Conservation (phyloP, 2,329 filamentous ascomycete genomes). For the Fusarium neocosmosporiellum region DNA sequence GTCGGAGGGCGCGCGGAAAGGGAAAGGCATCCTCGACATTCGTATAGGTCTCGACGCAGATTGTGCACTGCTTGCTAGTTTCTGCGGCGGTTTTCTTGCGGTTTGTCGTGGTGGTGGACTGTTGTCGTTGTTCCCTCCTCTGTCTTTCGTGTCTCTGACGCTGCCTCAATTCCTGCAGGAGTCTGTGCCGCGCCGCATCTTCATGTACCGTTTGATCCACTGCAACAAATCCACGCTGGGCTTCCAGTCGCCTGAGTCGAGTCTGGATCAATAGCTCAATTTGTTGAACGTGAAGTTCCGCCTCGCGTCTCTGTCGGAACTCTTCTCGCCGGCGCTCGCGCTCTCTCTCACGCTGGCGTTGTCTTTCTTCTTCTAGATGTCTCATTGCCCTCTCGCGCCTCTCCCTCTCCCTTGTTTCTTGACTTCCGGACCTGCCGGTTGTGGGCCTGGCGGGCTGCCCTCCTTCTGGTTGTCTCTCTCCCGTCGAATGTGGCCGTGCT, state of each 20-base stretch:
- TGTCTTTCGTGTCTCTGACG: not conserved
- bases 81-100: rapidly evolving
- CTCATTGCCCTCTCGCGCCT: not conserved
- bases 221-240: too few relatives aligned
- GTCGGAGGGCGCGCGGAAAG: not conserved
- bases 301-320: not conserved
- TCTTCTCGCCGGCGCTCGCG: not conserved
- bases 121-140: not conserved
- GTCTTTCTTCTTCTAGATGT: not conserved
- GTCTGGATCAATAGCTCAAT: too few relatives aligned
- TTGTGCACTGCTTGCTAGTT: not conserved
- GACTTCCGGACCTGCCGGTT: not conserved
- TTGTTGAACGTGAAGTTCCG: not conserved
- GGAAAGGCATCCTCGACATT: not conserved
- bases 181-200: not conserved
- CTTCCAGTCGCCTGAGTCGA: too few relatives aligned
- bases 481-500: not conserved
- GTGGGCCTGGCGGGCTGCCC: not conserved
- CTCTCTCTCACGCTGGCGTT: not conserved
- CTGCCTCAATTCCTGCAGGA: not conserved
- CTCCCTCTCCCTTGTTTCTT: not conserved
- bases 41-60: not conserved
- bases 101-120: rapidly evolving
- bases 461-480: not conserved
- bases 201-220: too few relatives aligned